Base-by-base conservation (phyloP, 768 basidiomycete genomes). In the Tubosaeta sp. region DNA sequence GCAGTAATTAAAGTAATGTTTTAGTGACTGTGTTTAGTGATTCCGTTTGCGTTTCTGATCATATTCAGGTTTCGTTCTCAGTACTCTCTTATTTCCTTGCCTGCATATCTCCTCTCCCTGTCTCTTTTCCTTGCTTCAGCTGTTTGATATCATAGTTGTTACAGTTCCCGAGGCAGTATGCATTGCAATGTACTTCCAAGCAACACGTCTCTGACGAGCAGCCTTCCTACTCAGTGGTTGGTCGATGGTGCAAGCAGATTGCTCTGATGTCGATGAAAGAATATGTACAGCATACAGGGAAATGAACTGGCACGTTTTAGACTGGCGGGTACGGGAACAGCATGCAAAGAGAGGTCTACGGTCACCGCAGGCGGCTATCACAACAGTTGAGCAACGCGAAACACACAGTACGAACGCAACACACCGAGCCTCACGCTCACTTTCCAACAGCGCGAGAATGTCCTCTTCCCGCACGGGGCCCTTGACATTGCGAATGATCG, bases 401-500 rank as follows among this genome's bases (percentile, higher is more conserved):
- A 5, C 29, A 6, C 29, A 9, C 29, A 6, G 29, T 29, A 5
- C 29, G 5, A 22, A n/a, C 6, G n/a, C n/a, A 39, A 14, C 33
- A 14, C 67, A 97, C 97, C 97, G 91, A 65, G 97, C 97, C 80
- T 99, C 97, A 75, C 97, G 91, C 76, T 99, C 97, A 71, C 88
- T 89, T 80, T 99, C 97, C 68, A 98, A 79, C 60, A 99, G 79
- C 61, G 95, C 93, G 56, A 99, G 81, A 67, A 98, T 97, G 71
- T 99, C 97, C 72, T 94, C 83, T 74, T 93, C 88, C 58, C 91
- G 79, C 54, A 98, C 95, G 55, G 97, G 95, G 1, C 97, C 97
- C 75, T 98, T 98, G 61, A 98, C 95, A 77, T 99, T 99, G 48
- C 95, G 91, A 74, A 97, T 95, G 74, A 99, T 97, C 60, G 91